phyloP scores from a whole-genome alignment of 805 yeast species.

The Ogataea trehaloabstinens region DNA sequence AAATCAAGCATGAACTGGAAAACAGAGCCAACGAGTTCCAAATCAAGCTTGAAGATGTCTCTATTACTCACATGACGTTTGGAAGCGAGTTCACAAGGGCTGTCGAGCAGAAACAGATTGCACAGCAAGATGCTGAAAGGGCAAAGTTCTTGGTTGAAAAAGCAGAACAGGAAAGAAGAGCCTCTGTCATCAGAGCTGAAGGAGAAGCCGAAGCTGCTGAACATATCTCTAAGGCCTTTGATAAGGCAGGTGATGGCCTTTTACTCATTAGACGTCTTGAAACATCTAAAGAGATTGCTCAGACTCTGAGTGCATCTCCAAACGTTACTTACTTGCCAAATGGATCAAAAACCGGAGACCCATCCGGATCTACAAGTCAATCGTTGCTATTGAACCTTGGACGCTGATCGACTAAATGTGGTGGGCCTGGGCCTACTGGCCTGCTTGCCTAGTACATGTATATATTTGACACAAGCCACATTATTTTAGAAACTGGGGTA shows the following conservation, averaged over 20 bases:
- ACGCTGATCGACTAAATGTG: constrained; percentile 53
- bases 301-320: constrained; percentile 75
- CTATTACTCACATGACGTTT: constrained; percentile 96
- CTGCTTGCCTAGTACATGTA: too few relatives aligned
- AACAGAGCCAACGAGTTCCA: constrained; percentile 84
- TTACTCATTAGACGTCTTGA: constrained; percentile 92
- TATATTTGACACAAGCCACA: too few relatives aligned
- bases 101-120: constrained; percentile 97
- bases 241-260: constrained; percentile 94
- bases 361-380: constrained; percentile 42
- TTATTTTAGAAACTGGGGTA: too few relatives aligned
- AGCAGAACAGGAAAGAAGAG: constrained; percentile 97
- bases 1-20: constrained; percentile 82
- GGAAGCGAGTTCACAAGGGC: constrained; percentile 97
- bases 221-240: constrained; percentile 84
- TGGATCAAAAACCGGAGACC: constrained; percentile 37
- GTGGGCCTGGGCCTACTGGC: too few relatives aligned
- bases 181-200: constrained; percentile 93
- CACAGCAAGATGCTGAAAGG: constrained; percentile 98
- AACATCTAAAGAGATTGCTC: constrained; percentile 94
- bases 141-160: constrained; percentile 90
- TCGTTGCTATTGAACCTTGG: constrained; percentile 67
- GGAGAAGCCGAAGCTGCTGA: constrained; percentile 99
- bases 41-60: constrained; percentile 91
- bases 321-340: constrained; percentile 88